Conservation (phyloP, 78 protist species). For the slime mould (Dictyostelium discoideum) region dicty_2.7 NC_007089.4:193501-194000, state of each 20-base stretch:
- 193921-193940: background rate
- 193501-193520: no score
- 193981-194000: background rate
- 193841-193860: background rate
- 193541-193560: background rate
- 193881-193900: no score
- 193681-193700: background rate
- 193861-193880: no score
- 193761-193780: background rate
- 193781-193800: no score
- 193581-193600: no score
- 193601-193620: no score
- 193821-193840: background rate
- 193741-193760: background rate
- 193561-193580: no score
- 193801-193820: background rate
- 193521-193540: background rate
- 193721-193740: background rate
- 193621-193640: no score
- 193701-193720: background rate
- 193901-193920: constrained; percentile 14
- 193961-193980: constrained; percentile 6
- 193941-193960: constrained; percentile 14
- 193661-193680: no score
- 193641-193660: no score